A percentile compares a stretch with the other conserved stretches of the same genome.
Conservation (phyloP, 306 rosid genomes). For the Begonia loranthoides region DNA sequence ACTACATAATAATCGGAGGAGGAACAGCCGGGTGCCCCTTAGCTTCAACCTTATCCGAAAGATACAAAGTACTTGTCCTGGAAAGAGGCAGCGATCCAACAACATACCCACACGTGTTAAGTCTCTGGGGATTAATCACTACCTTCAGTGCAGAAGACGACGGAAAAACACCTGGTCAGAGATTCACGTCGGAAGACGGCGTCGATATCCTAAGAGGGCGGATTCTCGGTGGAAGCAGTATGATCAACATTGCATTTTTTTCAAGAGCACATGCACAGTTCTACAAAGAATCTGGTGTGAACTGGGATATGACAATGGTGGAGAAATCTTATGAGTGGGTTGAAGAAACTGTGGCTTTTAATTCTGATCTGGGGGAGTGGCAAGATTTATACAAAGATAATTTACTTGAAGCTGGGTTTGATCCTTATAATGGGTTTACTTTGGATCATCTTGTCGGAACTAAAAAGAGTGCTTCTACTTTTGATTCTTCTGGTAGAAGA, state of each 20-base stretch:
- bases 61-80: slow-evolving; percentile 11
- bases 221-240: slow-evolving; percentile 19
- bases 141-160: slow-evolving; percentile 1
- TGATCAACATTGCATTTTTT: slow-evolving; percentile 13
- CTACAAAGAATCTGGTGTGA: slow-evolving; percentile 3
- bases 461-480: slow-evolving; percentile 9
- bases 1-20: slow-evolving; percentile 29
- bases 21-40: slow-evolving; percentile 29
- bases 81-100: slow-evolving; percentile 19
- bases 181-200: slow-evolving; percentile 12
- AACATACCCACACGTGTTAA: background rate
- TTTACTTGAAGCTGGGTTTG: slow-evolving; percentile 10
- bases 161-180: slow-evolving; percentile 2
- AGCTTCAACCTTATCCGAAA: slow-evolving; percentile 20
- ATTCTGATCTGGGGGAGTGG: background rate
- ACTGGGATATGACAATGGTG: slow-evolving; percentile 14
- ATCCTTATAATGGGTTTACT: slow-evolving; percentile 9
- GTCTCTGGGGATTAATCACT: background rate
- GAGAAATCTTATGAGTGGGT: slow-evolving; percentile 16
- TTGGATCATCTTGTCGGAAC: slow-evolving; percentile 11
- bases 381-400: slow-evolving; percentile 3
- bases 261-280: slow-evolving; percentile 9
- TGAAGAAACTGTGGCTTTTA: slow-evolving; percentile 7
- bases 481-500: slow-evolving; percentile 11
- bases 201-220: slow-evolving; percentile 11